Percentiles rank a stretch among this genome's conserved stretches.
Conservation (phyloP, 345 rosid species). For the Garcia nutans region DNA sequence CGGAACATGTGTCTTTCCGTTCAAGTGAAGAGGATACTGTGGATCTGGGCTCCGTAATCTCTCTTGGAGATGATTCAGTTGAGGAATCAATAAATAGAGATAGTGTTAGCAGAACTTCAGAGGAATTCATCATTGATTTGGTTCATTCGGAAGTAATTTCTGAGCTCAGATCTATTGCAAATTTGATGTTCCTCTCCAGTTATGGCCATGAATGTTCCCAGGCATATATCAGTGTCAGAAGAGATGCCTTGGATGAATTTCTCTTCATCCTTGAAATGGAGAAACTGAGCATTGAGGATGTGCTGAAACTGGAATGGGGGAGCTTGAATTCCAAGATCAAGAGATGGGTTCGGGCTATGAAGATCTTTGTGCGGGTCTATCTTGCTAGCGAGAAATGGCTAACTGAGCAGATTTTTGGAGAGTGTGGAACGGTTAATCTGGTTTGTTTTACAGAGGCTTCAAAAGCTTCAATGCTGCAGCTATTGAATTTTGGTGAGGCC, state of each 20-base stretch:
- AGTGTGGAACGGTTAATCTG: constrained; percentile 35
- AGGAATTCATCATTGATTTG: constrained; percentile 62
- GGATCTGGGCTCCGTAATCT: constrained; percentile 50
- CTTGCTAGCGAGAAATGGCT: constrained; percentile 76
- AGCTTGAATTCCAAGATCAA: constrained; percentile 70
- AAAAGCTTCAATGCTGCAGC: constrained; percentile 69
- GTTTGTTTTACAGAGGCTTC: constrained; percentile 71
- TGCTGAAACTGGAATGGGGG: constrained; percentile 78
- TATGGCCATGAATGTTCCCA: constrained; percentile 77
- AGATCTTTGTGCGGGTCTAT: constrained; percentile 61
- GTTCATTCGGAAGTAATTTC: constrained; percentile 56
- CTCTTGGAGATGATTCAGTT: constrained; percentile 63
- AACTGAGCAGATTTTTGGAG: constrained; percentile 60
- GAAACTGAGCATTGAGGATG: constrained; percentile 83
- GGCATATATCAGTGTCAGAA: constrained; percentile 57
- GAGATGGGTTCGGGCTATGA: constrained; percentile 78
- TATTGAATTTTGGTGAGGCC: constrained; percentile 83
- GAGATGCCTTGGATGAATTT: constrained; percentile 76
- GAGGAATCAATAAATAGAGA: constrained; percentile 54
- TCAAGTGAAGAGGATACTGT: constrained; percentile 59
- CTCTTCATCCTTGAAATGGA: constrained; percentile 71
- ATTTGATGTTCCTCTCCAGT: constrained; percentile 60
- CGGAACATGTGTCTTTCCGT: constrained; percentile 61
- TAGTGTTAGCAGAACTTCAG: constrained; percentile 53
- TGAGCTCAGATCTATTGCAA: constrained; percentile 68